Percentiles rank a stretch among this genome's conserved stretches.
These are phyloP conservation scores for Colletotrichum sp. DNA, from an alignment of 2,329 filamentous ascomycete species.

Conservation along the genomic window DNA sequence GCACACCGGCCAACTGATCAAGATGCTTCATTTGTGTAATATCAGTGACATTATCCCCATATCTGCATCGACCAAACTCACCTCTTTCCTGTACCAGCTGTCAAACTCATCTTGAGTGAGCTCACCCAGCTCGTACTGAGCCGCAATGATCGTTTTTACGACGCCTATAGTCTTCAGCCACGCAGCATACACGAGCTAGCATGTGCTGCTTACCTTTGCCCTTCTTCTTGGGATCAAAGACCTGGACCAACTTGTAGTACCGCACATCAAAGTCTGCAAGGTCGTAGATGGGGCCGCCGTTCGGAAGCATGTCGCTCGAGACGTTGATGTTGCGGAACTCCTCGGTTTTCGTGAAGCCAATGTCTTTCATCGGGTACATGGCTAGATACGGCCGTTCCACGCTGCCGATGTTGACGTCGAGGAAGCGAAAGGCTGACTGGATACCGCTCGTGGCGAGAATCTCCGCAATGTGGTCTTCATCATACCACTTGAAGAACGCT, in stretches of 20 bases:
- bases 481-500: neutral
- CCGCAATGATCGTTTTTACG: neutral
- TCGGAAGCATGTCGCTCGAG: slow-evolving; percentile 31
- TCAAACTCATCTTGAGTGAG: neutral
- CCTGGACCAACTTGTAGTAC: neutral
- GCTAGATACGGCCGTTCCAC: neutral
- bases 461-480: neutral
- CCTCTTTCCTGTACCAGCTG: neutral
- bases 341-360: slow-evolving; percentile 35
- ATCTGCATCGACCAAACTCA: neutral
- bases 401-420: neutral
- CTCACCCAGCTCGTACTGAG: neutral
- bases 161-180: neutral
- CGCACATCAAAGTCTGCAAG: neutral
- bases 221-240: neutral
- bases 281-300: slow-evolving; percentile 8
- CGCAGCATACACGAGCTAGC: no score
- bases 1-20: neutral
- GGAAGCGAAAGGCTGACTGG: neutral
- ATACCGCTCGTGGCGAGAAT: neutral
- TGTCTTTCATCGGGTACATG: slow-evolving; percentile 28
- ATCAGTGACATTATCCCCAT: neutral
- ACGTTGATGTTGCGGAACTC: slow-evolving; percentile 38
- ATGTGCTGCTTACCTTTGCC: neutral
- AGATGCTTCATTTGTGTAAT: neutral